A percentile compares a stretch with the other conserved stretches of the same genome.
Conservation (phyloP, 345 rosid species). For the Arabis hirsuta region DNA sequence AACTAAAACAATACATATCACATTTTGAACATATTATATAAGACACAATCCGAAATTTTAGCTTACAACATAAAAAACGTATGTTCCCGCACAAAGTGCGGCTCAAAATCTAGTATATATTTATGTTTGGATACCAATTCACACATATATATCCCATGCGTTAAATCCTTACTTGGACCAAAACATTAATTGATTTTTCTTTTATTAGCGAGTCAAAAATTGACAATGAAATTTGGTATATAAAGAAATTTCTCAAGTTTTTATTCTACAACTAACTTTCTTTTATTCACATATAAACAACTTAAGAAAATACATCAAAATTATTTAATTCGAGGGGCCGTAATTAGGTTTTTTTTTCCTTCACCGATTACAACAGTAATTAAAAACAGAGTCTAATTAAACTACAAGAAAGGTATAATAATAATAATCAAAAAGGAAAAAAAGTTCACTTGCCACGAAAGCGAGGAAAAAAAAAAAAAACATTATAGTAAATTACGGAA, state of each 20-base stretch:
- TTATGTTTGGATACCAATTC: not conserved
- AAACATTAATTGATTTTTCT: not conserved
- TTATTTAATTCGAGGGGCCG: not conserved
- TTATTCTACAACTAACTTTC: not conserved
- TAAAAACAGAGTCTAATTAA: not conserved
- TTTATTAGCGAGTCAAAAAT: not conserved
- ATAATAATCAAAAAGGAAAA: not conserved
- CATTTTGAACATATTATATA: too few relatives aligned
- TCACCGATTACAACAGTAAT: not conserved
- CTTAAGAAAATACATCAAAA: not conserved
- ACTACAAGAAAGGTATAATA: not conserved
- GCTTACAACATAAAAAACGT: too few relatives aligned
- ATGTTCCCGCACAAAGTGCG: too few relatives aligned
- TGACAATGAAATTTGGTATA: not conserved
- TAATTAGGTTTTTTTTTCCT: not conserved
- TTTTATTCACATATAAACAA: not conserved
- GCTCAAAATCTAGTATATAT: too few relatives aligned
- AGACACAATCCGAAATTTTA: too few relatives aligned
- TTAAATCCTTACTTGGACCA: not conserved
- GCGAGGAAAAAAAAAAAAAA: not conserved
- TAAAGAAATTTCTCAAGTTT: not conserved
- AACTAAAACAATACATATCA: too few relatives aligned
- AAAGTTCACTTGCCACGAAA: constrained; percentile 13
- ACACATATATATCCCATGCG: not conserved
- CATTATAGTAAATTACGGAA: constrained; percentile 16